Base-by-base conservation (phyloP, 768 basidiomycete species). In the Mycena galericulata region DNA sequence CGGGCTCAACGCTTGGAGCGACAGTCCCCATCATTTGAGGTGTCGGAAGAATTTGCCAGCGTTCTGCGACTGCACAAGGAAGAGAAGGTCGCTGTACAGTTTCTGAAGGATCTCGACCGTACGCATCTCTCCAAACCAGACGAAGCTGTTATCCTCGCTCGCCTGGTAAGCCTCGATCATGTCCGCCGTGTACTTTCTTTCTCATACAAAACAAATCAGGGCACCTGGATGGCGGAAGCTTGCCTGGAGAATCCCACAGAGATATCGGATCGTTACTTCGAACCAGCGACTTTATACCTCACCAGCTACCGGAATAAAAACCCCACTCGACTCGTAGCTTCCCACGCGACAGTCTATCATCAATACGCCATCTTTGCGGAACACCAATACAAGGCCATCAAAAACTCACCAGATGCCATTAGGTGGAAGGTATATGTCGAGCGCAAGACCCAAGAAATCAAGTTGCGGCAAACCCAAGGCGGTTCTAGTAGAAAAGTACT, bases 321-420 rank as follows among this genome's bases (percentile, higher is more conserved):
- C 50, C 62, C 74, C 32, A 49, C 69, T 2, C 63, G 62, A 36
- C 55, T 74, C 17, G 17, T 45, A n/a, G 71, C 71, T n/a, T 76
- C 82, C 12, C 83, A 83, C 54, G 89, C 90, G 22, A 84, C 83
- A 12, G 85, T 97, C 34, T 95, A 88, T 76, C 89, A 91, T 67
- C 87, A 93, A 72, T 98, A 89, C 76, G 98, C 97, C 0, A 84
- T 87, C 27, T 99, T 99, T 74, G 94, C 97, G 0, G 96, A 99
- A 73, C 84, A 86, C 15, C 97, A 99, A 74, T 96, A 94, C 75
- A 88, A 92, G 67, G 82, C 88, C 2, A 87, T 93, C 38, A 77
- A 85, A 20, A 86, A 89, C 68, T 92, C 93, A 0, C 87, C 92
- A 0, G 94, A 95, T 68, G 85, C 87, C 0, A 75, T 91, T 15